Evolutionary conservation across 306 rosid genomes (phyloP), one percentile per base, ranked within the genome.

Genomic region (Pyrus pyrifolia): DNA sequence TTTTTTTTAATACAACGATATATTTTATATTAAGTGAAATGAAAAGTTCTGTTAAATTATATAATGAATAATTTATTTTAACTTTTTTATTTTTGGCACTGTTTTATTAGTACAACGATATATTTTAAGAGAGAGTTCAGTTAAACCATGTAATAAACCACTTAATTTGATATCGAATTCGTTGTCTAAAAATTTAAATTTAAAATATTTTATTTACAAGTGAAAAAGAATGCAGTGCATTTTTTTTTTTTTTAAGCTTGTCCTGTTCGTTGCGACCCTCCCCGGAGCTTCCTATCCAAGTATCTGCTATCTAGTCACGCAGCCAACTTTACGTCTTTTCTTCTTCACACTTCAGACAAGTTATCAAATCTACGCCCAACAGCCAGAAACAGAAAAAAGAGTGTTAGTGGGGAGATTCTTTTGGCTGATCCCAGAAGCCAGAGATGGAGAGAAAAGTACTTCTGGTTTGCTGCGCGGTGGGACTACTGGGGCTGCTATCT

Each of bases 401-500:
- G 21, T 27, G 12, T 42, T 17, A 14, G 5, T 15, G 19, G 53
- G 53, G 18, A 49, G 55, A 18, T 49, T 5, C 55, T 49, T 49
- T 49, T 49, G 21, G 21, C 21, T 49, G 21, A 49, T 4, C 55
- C 55, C 21, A 49, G 55, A 49, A 49, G 55, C 55, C 55, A 4
- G 21, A 70, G 51, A 91, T 91, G 98, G 96, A 89, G 91, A 89
- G 63, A 79, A 93, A 84, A 82, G 84, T 57, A 62, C 17, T 88
- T 27, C 2, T 79, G 5, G 87, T 93, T 33, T 85, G 92, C 68
- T 72, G 86, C 38, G 78, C 78, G 0, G 97, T 85, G 63, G 96
- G 86, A 40, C 86, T 93, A 57, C 73, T 93, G 76, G 97, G 91
- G 22, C 80, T 93, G 4, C 77, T 91, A 45, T 82, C 98, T 1